These are phyloP conservation scores for Hypoxylon crocopeplum DNA, from an alignment of 495 filamentous ascomycete genomes.

Conservation along the genomic window DNA sequence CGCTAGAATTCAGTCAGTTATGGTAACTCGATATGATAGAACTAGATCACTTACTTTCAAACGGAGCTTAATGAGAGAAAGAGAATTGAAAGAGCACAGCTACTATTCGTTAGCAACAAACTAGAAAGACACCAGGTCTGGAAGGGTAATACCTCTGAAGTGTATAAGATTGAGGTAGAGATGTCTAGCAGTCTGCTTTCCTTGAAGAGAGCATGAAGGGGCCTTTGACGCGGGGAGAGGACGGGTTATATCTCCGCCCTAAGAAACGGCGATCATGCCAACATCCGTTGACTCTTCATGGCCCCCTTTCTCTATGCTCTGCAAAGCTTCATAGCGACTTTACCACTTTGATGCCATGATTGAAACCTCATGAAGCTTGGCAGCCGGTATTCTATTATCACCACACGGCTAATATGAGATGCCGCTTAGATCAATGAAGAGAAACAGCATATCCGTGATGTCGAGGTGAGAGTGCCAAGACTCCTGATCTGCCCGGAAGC, in stretches of 20 bases:
- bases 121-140: background rate
- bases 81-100: slow-evolving; percentile 40
- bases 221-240: background rate
- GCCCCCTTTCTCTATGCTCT: background rate
- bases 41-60: slow-evolving; percentile 32
- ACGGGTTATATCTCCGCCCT: slow-evolving; percentile 20
- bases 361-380: slow-evolving; percentile 25
- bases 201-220: background rate
- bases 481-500: slow-evolving; percentile 41
- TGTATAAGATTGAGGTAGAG: background rate
- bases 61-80: slow-evolving; percentile 28
- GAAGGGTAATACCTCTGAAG: slow-evolving; percentile 18
- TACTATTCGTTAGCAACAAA: slow-evolving; percentile 16
- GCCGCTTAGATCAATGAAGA: background rate
- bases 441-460: slow-evolving; percentile 5
- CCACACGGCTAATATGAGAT: slow-evolving; percentile 2
- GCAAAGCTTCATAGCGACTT: slow-evolving; percentile 2
- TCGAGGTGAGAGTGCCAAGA: slow-evolving; percentile 24
- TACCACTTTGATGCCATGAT: slow-evolving; percentile 1
- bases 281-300: background rate
- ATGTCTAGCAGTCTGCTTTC: slow-evolving; percentile 2
- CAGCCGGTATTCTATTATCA: background rate
- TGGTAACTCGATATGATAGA: background rate
- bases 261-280: slow-evolving; percentile 7
- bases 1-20: slow-evolving; percentile 11